phyloP scores from a whole-genome alignment of 495 filamentous ascomycete species.

The Lasiosphaeria hispida region DNA sequence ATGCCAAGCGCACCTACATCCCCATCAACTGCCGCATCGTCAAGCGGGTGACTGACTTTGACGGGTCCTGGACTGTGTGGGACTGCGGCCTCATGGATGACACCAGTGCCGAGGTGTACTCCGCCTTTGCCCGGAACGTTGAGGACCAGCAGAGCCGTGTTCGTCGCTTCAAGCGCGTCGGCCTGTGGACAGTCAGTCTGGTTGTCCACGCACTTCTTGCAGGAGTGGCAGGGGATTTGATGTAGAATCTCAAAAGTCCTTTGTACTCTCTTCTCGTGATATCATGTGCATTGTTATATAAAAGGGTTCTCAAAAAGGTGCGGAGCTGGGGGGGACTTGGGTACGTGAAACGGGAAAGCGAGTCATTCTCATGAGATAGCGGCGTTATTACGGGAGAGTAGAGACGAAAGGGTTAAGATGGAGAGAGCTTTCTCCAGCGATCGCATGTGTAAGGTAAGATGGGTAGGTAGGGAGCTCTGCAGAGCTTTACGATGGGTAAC shows the following conservation, averaged over 20 bases:
- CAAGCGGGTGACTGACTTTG: slow-evolving; percentile 82
- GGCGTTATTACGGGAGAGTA: too few species aligned
- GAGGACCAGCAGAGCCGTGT: slow-evolving; percentile 80
- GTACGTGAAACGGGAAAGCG: too few species aligned
- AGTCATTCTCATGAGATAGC: too few species aligned
- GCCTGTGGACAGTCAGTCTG: slow-evolving; percentile 89
- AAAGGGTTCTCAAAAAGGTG: background rate
- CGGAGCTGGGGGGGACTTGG: background rate
- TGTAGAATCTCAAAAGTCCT: slow-evolving; percentile 25
- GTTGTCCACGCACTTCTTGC: slow-evolving; percentile 93
- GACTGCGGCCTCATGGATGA: slow-evolving; percentile 96
- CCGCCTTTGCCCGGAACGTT: slow-evolving; percentile 86
- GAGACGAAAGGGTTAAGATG: too few species aligned
- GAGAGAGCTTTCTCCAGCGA: too few species aligned
- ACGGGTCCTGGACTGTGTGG: slow-evolving; percentile 92
- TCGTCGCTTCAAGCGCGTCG: slow-evolving; percentile 90
- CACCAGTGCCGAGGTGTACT: slow-evolving; percentile 87
- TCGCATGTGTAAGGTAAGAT: too few species aligned
- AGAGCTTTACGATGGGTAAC: too few species aligned
- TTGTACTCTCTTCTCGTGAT: slow-evolving; percentile 10
- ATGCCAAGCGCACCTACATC: slow-evolving; percentile 87
- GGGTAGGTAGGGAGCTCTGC: too few species aligned
- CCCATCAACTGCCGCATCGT: slow-evolving; percentile 92
- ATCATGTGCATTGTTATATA: background rate
- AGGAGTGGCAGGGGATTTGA: slow-evolving; percentile 84